Evolutionary conservation across 75 land plant genomes (phyloP).

Genomic region (Ceratopteris richardii): DNA sequence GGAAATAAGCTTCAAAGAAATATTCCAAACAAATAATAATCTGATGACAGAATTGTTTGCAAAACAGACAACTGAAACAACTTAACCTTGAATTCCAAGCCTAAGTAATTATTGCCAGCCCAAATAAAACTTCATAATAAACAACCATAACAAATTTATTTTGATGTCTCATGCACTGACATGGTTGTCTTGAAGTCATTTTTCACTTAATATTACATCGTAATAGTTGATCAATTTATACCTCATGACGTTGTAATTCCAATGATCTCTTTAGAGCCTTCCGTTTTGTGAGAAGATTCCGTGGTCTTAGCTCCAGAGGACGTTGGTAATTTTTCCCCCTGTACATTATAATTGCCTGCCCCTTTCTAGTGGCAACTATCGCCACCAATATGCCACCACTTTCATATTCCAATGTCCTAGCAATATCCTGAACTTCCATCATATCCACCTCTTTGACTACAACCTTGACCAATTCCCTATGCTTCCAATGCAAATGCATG

Average conservation of each 20-base stretch:
- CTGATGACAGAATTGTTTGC: no score
- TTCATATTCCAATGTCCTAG: constrained; percentile 76
- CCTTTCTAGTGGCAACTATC: constrained; percentile 70
- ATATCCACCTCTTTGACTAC: constrained; percentile 50
- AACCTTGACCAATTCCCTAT: constrained; percentile 86
- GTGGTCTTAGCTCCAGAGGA: constrained; percentile 71
- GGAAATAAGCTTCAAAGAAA: no score
- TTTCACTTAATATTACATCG: no score
- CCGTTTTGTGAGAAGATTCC: constrained; percentile 83
- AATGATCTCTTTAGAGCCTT: constrained; percentile 86
- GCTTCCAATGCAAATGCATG: constrained; percentile 99
- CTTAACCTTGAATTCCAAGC: no score
- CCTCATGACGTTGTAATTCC: constrained; percentile 86
- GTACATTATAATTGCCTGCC: constrained; percentile 75
- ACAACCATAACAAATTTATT: no score
- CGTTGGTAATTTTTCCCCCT: constrained; percentile 84
- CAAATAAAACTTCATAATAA: no score
- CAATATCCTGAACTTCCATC: constrained; percentile 50
- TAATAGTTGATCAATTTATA: constrained; percentile 20
- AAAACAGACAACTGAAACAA: no score
- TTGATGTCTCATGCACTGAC: no score
- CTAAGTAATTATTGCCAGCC: no score
- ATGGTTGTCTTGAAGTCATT: no score
- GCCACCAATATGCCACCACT: constrained; percentile 92
- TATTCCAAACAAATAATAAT: no score